phyloP scores from a whole-genome alignment of 306 rosid species.

The Malus fusca region DNA sequence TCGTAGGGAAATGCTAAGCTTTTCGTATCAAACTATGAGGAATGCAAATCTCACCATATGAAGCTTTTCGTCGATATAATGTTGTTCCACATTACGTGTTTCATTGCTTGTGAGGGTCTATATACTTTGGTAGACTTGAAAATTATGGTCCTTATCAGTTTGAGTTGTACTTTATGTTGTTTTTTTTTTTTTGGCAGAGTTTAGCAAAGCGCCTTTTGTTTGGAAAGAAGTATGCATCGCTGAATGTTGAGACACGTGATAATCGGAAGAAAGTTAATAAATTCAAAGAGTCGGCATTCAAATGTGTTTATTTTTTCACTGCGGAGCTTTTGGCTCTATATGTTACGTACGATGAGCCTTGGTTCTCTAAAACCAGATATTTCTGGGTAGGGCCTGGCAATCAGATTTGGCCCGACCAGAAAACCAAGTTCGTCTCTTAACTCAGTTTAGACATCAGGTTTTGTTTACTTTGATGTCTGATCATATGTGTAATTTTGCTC shows the following conservation, averaged over 20 bases:
- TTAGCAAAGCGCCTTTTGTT: slow-evolving; percentile 14
- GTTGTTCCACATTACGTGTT: background rate
- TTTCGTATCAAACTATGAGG: background rate
- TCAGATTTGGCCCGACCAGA: slow-evolving; percentile 34
- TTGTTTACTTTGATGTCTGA: background rate
- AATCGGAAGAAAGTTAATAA: slow-evolving; percentile 21
- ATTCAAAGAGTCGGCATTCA: slow-evolving; percentile 35
- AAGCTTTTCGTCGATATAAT: background rate
- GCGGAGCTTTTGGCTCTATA: slow-evolving; percentile 30
- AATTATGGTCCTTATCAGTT: background rate
- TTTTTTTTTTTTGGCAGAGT: slow-evolving; percentile 1
- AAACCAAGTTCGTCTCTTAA: slow-evolving; percentile 21
- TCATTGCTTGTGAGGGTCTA: background rate
- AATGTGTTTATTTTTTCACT: slow-evolving; percentile 23
- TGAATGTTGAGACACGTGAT: slow-evolving; percentile 1
- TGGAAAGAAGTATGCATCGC: slow-evolving; percentile 4
- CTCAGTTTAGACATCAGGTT: background rate
- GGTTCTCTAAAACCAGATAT: slow-evolving; percentile 21
- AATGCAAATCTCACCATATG: background rate
- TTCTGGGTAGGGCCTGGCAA: slow-evolving; percentile 35
- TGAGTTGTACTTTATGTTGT: background rate
- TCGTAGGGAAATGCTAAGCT: background rate
- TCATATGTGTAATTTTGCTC: background rate
- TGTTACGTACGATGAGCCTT: slow-evolving; percentile 25
- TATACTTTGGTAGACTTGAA: background rate